These are phyloP conservation scores for Kodamaea derodonti DNA, from an alignment of 1,139 yeast species.

Conservation along the genomic window DNA sequence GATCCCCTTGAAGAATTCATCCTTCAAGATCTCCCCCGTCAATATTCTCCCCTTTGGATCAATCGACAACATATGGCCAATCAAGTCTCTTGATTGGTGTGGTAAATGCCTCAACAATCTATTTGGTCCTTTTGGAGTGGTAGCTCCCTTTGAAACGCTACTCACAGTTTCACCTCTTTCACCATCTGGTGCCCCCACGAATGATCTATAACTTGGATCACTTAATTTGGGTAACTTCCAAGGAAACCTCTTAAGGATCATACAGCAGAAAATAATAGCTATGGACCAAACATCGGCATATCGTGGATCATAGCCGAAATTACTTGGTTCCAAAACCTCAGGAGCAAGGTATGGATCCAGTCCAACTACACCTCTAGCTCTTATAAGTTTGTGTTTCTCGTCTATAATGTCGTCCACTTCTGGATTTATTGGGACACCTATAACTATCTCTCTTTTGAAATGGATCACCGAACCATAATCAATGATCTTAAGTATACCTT, in stretches of 20 bases:
- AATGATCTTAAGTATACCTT: conserved; percentile 65
- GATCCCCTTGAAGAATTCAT: conserved; percentile 27
- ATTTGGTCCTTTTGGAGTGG: conserved; percentile 25
- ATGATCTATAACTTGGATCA: conserved; percentile 51
- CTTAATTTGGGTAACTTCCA: conserved; percentile 69
- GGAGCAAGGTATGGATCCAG: conserved; percentile 82
- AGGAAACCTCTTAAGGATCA: conserved; percentile 69
- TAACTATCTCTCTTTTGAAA: conserved; percentile 36
- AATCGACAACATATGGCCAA: conserved; percentile 32
- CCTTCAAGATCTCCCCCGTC: conserved; percentile 28
- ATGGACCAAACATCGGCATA: conserved; percentile 76
- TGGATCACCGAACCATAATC: conserved; percentile 79
- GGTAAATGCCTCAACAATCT: conserved; percentile 39
- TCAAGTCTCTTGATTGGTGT: conserved; percentile 26
- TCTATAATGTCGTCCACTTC: conserved; percentile 17
- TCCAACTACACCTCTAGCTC: conserved; percentile 71
- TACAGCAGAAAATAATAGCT: conserved; percentile 73
- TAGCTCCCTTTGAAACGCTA: conserved; percentile 1
- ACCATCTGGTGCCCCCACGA: conserved; percentile 22
- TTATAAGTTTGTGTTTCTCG: conserved; percentile 23
- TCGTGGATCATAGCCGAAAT: conserved; percentile 61
- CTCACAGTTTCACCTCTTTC: conserved; percentile 1
- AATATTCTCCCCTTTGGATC: conserved; percentile 26
- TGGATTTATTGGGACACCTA: conserved; percentile 7
- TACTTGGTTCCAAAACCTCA: conserved; percentile 52